These are phyloP conservation scores for Torrubiella hemipterigena DNA, from an alignment of 2,329 filamentous ascomycete species.

Conservation along the genomic window DNA sequence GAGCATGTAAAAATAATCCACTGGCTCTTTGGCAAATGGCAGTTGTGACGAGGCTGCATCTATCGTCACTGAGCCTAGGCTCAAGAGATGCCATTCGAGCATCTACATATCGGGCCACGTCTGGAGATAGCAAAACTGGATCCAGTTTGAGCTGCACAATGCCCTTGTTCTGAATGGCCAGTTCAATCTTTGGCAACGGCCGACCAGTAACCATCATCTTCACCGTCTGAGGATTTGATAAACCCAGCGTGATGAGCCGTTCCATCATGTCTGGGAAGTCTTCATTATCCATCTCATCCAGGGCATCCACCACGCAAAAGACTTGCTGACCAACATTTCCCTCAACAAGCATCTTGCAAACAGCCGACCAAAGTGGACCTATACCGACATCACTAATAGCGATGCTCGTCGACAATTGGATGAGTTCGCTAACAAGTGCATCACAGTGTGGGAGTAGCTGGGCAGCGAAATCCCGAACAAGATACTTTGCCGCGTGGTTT, in stretches of 20 bases:
- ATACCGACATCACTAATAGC: not conserved
- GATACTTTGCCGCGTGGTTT: slow-evolving; percentile 12
- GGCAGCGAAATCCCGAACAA: slow-evolving; percentile 5
- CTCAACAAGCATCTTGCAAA: slow-evolving; percentile 1
- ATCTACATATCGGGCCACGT: slow-evolving; percentile 4
- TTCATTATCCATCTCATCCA: slow-evolving; percentile 6
- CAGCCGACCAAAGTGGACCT: not conserved
- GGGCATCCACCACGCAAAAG: slow-evolving; percentile 5
- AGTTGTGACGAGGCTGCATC: not conserved
- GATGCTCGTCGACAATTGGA: not conserved
- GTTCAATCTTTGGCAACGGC: slow-evolving; percentile 6
- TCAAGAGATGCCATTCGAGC: slow-evolving; percentile 3
- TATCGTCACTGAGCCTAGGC: slow-evolving; percentile 1
- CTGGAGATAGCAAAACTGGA: slow-evolving; percentile 3
- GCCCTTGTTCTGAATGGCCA: not conserved
- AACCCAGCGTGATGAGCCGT: not conserved
- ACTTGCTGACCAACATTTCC: not conserved
- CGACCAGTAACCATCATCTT: slow-evolving; percentile 4
- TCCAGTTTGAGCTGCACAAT: slow-evolving; percentile 4
- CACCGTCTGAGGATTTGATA: not conserved
- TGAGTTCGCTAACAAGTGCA: not conserved
- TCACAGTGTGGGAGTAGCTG: slow-evolving; percentile 5
- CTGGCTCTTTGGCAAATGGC: slow-evolving; percentile 3
- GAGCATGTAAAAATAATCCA: slow-evolving; percentile 5
- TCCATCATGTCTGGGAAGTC: slow-evolving; percentile 4